A percentile compares a stretch with the other conserved stretches of the same genome.
These are phyloP conservation scores for Leccinum ponderosum DNA, from an alignment of 1,284 basidiomycete genomes.

Conservation along the genomic window DNA sequence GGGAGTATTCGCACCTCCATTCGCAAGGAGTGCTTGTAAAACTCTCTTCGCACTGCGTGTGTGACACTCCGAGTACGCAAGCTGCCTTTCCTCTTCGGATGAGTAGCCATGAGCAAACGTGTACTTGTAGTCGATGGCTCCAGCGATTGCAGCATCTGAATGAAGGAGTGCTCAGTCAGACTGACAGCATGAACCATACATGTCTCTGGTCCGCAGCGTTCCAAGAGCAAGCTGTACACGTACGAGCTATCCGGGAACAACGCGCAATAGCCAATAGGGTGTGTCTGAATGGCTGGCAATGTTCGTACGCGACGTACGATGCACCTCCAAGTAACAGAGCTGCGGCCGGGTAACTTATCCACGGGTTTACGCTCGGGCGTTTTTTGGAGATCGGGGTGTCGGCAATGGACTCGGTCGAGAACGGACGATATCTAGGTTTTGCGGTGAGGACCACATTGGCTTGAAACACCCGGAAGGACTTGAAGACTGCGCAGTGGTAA, in stretches of 20 bases:
- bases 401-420: constrained; percentile 14
- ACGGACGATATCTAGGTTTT: constrained; percentile 6
- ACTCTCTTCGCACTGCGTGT: constrained; percentile 77
- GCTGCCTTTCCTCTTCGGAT: constrained; percentile 53
- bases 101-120: constrained; percentile 64
- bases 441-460: constrained; percentile 2
- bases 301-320: constrained; percentile 55
- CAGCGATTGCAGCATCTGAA: constrained; percentile 59
- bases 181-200: not conserved
- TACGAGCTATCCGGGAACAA: constrained; percentile 72
- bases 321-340: constrained; percentile 35
- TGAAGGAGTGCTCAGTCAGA: not conserved
- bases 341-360: constrained; percentile 26
- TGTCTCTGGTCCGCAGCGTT: constrained; percentile 4
- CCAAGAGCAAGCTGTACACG: constrained; percentile 17
- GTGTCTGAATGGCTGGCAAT: constrained; percentile 66
- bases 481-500: constrained; percentile 15
- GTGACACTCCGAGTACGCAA: constrained; percentile 79
- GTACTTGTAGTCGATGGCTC: constrained; percentile 84
- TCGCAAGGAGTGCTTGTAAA: constrained; percentile 77
- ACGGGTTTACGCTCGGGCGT: constrained; percentile 12
- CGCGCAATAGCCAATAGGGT: constrained; percentile 62
- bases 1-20: constrained; percentile 64
- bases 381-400: constrained; percentile 1
- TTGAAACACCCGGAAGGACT: constrained; percentile 14